Evolutionary conservation across 1,284 basidiomycete genomes (phyloP), one percentile per base, ranked within the genome.

Genomic region (Chalciporus sp.): DNA sequence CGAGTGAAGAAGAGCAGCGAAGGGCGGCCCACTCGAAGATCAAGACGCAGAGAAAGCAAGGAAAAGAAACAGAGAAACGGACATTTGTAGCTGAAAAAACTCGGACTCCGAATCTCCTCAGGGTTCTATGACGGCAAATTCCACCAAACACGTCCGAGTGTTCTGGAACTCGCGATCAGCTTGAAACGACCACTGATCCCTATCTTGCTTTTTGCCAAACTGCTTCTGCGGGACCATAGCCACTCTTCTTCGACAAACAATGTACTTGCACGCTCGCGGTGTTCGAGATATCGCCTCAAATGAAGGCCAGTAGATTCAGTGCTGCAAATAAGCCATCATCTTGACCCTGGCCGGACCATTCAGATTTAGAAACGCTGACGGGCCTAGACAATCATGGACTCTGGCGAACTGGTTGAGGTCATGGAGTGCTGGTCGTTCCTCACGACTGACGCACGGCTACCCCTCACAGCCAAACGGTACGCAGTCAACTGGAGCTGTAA

Each of bases 291-390:
- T 12, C 20, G 7, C 12, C 11, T 16, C 8, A 2, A 12, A 26
- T 20, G 12, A 26, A 7, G 41, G 12, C 6, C 6, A 33, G 12
- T 9, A 20, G 41, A 7, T 26, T 16, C 12, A 26, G 5, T 8
- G 41, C 11, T 11, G 20, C 7, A 19, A 7, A 23, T 8, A 1
- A 4, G 20, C 41, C 23, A 23, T 16, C 12, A 33, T 33, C 2
- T 11, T 35, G 47, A 33, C 16, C 28, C 33, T 49, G 52, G 26
- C 44, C 14, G 43, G 51, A 26, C 51, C 43, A 20, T 48, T 42
- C 31, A 33, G 37, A 53, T 55, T 63, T 61, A 46, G 52, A 33
- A 63, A 56, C 54, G 43, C 51, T 53, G 60, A 51, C 40, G 23
- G 23, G 29, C 42, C 40, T 20, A 40, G 16, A 35, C 17, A 42